phyloP scores from a whole-genome alignment of 495 filamentous ascomycete genomes.

The Cairneyella variabilis region DNA sequence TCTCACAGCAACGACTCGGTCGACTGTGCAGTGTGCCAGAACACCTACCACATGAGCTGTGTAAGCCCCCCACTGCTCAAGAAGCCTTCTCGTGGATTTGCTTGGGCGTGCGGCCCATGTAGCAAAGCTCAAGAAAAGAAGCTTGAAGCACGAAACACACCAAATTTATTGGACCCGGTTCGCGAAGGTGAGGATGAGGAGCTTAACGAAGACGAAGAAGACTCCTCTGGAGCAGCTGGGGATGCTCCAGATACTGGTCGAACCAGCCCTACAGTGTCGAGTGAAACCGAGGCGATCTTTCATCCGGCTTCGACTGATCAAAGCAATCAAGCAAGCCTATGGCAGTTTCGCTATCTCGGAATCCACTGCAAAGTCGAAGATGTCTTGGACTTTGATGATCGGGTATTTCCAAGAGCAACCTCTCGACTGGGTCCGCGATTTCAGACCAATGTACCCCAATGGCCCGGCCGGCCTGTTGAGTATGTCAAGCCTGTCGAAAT shows the following conservation, averaged over 20 bases:
- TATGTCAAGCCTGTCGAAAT: conserved; percentile 84
- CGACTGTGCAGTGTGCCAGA: conserved; percentile 89
- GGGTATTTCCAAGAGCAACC: conserved; percentile 93
- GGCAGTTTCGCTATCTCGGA: conserved; percentile 94
- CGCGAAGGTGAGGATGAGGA: conserved; percentile 78
- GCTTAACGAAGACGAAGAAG: conserved; percentile 68
- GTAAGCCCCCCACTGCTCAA: conserved; percentile 89
- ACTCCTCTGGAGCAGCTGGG: conserved; percentile 52
- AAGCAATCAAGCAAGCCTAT: conserved; percentile 84
- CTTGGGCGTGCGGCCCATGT: conserved; percentile 95
- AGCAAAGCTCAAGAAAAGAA: conserved; percentile 90
- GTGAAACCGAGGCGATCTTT: conserved; percentile 44
- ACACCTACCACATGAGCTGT: conserved; percentile 98
- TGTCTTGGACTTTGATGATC: conserved; percentile 94
- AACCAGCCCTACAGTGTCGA: conserved; percentile 54
- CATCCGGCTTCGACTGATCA: conserved; percentile 84
- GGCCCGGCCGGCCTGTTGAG: conserved; percentile 81
- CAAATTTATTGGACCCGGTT: conserved; percentile 48
- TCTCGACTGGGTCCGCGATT: conserved; percentile 89
- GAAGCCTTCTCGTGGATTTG: conserved; percentile 96
- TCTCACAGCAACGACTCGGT: conserved; percentile 78
- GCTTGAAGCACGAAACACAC: conserved; percentile 86
- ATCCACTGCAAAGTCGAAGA: conserved; percentile 97
- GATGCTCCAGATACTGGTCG: conserved; percentile 50
- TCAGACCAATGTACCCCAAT: conserved; percentile 80